Base-by-base conservation (phyloP, 768 basidiomycete genomes). In the Mycena leptocephala region DNA sequence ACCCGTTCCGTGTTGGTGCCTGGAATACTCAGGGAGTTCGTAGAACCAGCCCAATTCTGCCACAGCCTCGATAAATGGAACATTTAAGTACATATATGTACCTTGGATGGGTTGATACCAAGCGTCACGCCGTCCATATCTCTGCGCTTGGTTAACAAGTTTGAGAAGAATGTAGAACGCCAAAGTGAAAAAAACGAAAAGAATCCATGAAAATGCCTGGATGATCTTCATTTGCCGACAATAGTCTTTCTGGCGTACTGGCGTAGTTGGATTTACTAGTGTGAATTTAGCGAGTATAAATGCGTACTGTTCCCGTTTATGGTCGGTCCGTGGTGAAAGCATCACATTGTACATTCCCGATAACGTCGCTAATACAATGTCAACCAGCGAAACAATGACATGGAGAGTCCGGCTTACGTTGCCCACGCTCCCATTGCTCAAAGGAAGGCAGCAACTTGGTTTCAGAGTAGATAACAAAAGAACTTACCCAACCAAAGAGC, bases 201-300 rank as follows among this genome's bases (percentile, higher is more conserved):
- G 84, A 80, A 90, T 87, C 95, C 95, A 96, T 0, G 95, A 95
- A 81, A 96, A 90, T 3, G 93, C 94, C 77, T 95, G 90, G 39
- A 95, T 88, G 58, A 92, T 92, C 83, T 94, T 95, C 93, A 95
- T 94, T 80, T 95, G 90, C 82, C 94, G 93, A 82, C 95, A 96
- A 77, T 89, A 95, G 28, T 85, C 82, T 78, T 86, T 85, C 11
- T 84, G 84, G 63, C 90, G 89, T 70, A 91, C 95, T 95, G 13
- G 66, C n/a, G 58, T 66, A 14, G 55, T 30, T 68, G 32, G 11
- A 62, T n/a, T n/a, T n/a, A 77, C 74, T 75, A 76, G 61, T 43
- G 76, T 28, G 74, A n/a, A 37, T 46, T 14, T 13, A 13, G 41
- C 41, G 20, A 55, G 43, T 32, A 71, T 33, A 24, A 51, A 37